Evolutionary conservation across 345 rosid species (phyloP), one percentile per base, ranked within the genome.

Genomic region (Clarkia xantiana): DNA sequence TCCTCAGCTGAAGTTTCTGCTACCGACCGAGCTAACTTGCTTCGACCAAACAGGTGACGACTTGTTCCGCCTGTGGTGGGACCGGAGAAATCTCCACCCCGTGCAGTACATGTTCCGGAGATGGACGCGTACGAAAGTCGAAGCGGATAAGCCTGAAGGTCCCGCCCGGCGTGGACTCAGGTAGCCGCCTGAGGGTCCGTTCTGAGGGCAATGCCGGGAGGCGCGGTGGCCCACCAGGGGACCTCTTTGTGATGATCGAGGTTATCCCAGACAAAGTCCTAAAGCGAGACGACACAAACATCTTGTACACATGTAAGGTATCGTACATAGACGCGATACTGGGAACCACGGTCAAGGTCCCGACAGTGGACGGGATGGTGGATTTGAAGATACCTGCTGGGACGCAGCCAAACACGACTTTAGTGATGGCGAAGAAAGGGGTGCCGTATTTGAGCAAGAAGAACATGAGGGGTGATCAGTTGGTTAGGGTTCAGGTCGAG

Each of bases 401-500:
- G 44, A 87, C 95, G 3, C 97, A 93, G 43, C 97, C 99, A 0
- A 87, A 79, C 59, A 84, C 94, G 9, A 93, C 97, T 0, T 74
- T 93, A 17, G 84, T 87, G 45, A 87, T 93, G 99, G 86, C 95
- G 16, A 93, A 78, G 68, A 93, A 79, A 54, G 97, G 99, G 13
- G 91, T 93, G 36, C 97, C 97, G 2, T 75, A 84, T 17, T 66
- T 87, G 54, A 93, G 82, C 57, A 93, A 79, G 74, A 84, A 76
- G 66, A 87, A 77, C 68, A 73, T 73, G 86, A 80, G 95, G 57
- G 99, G 97, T 10, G 99, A 87, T 59, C 97, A 87, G 70, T 57
- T 93, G 74, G 99, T 93, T 15, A 87, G 96, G 7, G 95, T 93
- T 20, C 99, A 93, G 58, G 91, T 93, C 0, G 99, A 93, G 69